phyloP scores from a whole-genome alignment of 805 yeast genomes.

The Nakazawaea wickerhamii region DNA sequence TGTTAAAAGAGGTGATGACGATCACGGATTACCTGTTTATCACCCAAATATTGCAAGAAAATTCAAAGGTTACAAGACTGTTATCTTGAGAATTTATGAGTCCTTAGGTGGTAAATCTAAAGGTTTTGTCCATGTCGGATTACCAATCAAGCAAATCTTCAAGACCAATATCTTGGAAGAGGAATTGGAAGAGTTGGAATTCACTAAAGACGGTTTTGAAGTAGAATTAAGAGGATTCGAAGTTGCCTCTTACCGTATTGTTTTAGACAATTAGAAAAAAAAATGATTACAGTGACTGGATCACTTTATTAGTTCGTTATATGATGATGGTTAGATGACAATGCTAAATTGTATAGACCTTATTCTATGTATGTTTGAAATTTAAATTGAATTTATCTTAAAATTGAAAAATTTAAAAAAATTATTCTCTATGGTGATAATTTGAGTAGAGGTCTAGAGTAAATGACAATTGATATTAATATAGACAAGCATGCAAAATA shows the following conservation, averaged over 20 bases:
- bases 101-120: constrained; percentile 73
- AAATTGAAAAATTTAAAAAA: neutral
- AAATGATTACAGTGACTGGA: neutral
- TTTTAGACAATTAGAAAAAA: constrained; percentile 23
- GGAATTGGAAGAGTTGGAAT: constrained; percentile 34
- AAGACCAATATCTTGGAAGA: constrained; percentile 59
- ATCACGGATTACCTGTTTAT: constrained; percentile 43
- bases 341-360: neutral
- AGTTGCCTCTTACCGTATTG: constrained; percentile 56
- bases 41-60: constrained; percentile 39
- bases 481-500: constrained; percentile 22
- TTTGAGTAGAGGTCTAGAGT: neutral
- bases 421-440: neutral
- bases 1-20: constrained; percentile 86
- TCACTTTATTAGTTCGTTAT: neutral
- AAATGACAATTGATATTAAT: constrained; percentile 6
- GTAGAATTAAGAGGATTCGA: constrained; percentile 70
- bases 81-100: constrained; percentile 78
- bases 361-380: neutral
- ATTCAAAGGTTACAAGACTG: constrained; percentile 39
- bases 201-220: constrained; percentile 30
- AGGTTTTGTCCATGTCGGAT: constrained; percentile 44
- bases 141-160: constrained; percentile 41
- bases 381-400: neutral
- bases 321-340: too few species aligned